Base-by-base conservation (phyloP, 352 stramenopile genomes). In the Plasmopara halstedii region DNA sequence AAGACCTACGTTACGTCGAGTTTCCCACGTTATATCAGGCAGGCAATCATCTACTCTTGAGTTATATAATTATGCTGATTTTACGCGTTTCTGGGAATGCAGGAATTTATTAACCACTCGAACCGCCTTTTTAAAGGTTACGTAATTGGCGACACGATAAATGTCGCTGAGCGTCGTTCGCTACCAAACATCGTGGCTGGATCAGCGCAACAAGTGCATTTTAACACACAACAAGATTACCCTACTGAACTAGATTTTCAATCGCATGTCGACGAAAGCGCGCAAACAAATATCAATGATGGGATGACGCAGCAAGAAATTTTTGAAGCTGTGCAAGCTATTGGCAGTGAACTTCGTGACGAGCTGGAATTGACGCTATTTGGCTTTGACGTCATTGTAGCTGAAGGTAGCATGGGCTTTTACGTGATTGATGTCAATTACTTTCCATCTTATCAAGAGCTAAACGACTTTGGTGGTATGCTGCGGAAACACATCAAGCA, bases 381-480 rank as follows among this genome's bases (percentile, higher is more conserved):
- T 47, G 81, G 81, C 35, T 93, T 88, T 35, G 81, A 93, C 50
- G 81, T 90, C 36, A 93, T 93, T 62, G 50, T 90, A 27, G 73
- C 70, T 18, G 68, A 85, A 47, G 55, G 67, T 25, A 50, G 38
- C 20, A 70, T 59, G 15, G 70, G 79, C 21, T 59, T 84, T 19
- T 77, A 73, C 37, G 81, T 93, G 26, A 86, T 93, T 47, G 81
- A 93, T 38, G 74, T 93, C 50, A 93, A 93, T 58, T 93, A 93
- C 56, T 93, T 93, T 44, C 81, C 81, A 37, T 93, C 81, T 4
- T 92, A 88, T 62, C 84, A 81, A 38, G 81, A 92, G 54, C 56
- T 92, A 25, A 65, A 83, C 13, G 67, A 83, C 42, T 82, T 92
- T 56, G 68, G 67, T 46, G 22, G 45, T 3, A 44, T 73, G 10